Base-by-base conservation (phyloP, 306 rosid genomes). In the Herpetospermum pedunculosum region DNA sequence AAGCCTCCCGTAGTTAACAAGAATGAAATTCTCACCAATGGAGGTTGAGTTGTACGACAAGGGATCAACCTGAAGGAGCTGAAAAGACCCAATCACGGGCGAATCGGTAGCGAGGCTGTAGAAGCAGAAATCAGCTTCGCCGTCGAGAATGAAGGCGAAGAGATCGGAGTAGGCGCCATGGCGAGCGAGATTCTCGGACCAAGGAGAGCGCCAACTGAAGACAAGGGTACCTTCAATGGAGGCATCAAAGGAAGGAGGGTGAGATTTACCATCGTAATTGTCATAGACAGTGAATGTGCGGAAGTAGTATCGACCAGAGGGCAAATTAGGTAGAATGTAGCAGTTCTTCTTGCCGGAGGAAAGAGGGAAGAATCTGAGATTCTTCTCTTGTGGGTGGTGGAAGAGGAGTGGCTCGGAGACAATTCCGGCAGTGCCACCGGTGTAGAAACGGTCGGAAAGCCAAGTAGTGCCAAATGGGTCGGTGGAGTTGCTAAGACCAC, bases 61-160 rank as follows among this genome's bases (percentile, higher is more conserved):
- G 3, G 91, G 85, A 81, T 94, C 96, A 9, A 87, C 88, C 46
- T 81, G 85, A 3, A 86, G 52, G 64, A 94, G 80, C 83, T 94
- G 92, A 0, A 94, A 81, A 0, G 96, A 87, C 2, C 97, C 91
- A 26, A 94, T 48, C 0, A 91, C 95, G 1, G 98, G 98, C 32
- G 98, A 86, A 52, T 94, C 98, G 0, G 98, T 94, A 41, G 97
- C 89, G 46, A 94, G 81, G 81, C 98, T 81, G 86, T 94, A 94
- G 79, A 94, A 91, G 77, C 98, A 94, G 4, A 94, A 44, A 28
- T 88, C 89, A 11, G 89, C 91, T 40, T 87, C 79, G 8, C 87
- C 84, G 72, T 87, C 83, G 26, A 71, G 40, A 62, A 91, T 59
- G 34, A 53, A 81, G 0, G 79, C 90, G 62, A 89, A 80, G 76